Evolutionary conservation across 805 yeast species (phyloP).

Genomic region (Candida oleophila): DNA sequence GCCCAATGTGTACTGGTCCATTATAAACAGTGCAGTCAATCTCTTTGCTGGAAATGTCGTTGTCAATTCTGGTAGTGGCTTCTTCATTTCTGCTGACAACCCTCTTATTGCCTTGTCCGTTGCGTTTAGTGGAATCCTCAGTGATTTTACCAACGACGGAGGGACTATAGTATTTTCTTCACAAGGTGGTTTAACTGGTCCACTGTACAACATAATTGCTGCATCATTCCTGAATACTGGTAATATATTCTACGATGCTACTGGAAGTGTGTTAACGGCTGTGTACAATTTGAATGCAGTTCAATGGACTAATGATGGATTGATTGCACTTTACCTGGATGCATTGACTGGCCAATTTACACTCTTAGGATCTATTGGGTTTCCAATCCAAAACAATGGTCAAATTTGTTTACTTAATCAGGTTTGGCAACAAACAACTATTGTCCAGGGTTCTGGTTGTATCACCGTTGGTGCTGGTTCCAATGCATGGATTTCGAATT

Average conservation of each 20-base stretch:
- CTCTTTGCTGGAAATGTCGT: slow-evolving; percentile 22
- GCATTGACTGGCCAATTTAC: slow-evolving; percentile 11
- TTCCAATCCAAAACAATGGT: slow-evolving; percentile 18
- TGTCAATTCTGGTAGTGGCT: slow-evolving; percentile 15
- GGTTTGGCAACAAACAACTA: slow-evolving; percentile 20
- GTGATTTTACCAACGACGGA: slow-evolving; percentile 8
- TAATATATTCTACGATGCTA: slow-evolving; percentile 3
- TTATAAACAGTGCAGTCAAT: slow-evolving; percentile 20
- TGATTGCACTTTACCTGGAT: slow-evolving; percentile 12
- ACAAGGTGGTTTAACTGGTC: slow-evolving; percentile 13
- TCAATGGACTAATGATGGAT: slow-evolving; percentile 16
- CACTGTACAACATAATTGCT: slow-evolving; percentile 17
- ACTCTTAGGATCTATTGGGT: slow-evolving; percentile 8
- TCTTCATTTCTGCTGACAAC: slow-evolving; percentile 21
- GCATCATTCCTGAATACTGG: slow-evolving; percentile 21
- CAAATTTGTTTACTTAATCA: slow-evolving; percentile 24
- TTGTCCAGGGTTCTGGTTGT: slow-evolving; percentile 28
- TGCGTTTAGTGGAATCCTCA: slow-evolving; percentile 12
- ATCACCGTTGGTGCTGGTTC: slow-evolving; percentile 16
- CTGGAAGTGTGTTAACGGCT: neutral
- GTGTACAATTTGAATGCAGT: slow-evolving; percentile 10
- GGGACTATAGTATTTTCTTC: slow-evolving; percentile 24
- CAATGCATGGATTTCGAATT: slow-evolving; percentile 10
- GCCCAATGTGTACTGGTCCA: slow-evolving; percentile 25
- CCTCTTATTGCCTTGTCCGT: slow-evolving; percentile 16